Evolutionary conservation across 345 rosid species (phyloP).

Genomic region (Citrus trifoliata): DNA sequence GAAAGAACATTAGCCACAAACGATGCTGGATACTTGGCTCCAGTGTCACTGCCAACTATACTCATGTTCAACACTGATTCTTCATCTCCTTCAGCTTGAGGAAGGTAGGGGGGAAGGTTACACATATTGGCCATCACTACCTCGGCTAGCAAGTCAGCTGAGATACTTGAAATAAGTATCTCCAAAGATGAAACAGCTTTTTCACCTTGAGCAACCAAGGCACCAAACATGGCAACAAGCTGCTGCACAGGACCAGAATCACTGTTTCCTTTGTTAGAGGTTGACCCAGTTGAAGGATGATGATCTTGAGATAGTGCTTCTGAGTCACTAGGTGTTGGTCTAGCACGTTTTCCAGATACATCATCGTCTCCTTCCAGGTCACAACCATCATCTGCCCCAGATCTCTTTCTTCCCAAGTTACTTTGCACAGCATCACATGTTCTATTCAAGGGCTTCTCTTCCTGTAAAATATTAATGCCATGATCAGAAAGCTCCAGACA

Average conservation of each 20-base stretch:
- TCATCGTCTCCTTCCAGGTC: conserved; percentile 53
- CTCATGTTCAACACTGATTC: conserved; percentile 56
- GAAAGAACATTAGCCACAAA: conserved; percentile 73
- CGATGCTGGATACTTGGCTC: conserved; percentile 70
- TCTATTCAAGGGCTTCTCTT: conserved; percentile 33
- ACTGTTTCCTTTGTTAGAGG: conserved; percentile 39
- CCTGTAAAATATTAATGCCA: conserved; percentile 44
- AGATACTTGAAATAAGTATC: conserved; percentile 89
- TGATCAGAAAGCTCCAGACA: conserved; percentile 19
- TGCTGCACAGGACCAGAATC: conserved; percentile 84
- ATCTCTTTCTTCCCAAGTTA: conserved; percentile 61
- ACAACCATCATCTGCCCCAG: conserved; percentile 44
- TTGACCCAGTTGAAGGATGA: conserved; percentile 36
- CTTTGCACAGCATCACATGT: conserved; percentile 36
- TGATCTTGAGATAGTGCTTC: conserved; percentile 60
- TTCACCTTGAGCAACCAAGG: conserved; percentile 97
- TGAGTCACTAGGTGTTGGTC: conserved; percentile 45
- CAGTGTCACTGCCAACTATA: conserved; percentile 61
- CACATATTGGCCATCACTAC: conserved; percentile 95
- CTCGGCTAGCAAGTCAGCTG: conserved; percentile 93
- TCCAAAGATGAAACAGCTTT: conserved; percentile 78
- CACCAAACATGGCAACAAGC: conserved; percentile 90
- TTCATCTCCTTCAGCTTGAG: conserved; percentile 54
- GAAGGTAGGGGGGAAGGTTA: conserved; percentile 50
- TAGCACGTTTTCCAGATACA: conserved; percentile 65